phyloP scores from a whole-genome alignment of 2,329 filamentous ascomycete species.

The Camillea tinctor region DNA sequence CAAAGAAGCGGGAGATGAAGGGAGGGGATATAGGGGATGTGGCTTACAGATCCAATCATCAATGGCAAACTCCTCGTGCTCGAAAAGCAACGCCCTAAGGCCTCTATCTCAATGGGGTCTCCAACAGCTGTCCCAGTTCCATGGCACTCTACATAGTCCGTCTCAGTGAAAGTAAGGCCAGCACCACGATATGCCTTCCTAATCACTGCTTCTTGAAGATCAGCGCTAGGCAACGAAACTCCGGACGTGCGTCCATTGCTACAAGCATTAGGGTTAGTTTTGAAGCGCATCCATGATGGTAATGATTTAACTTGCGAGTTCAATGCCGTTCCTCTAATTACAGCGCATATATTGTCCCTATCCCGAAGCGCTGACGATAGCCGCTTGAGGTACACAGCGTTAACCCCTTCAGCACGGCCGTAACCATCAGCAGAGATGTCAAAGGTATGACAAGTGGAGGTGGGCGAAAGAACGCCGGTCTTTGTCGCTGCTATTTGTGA shows the following conservation, averaged over 20 bases:
- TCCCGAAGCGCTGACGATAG: constrained; percentile 38
- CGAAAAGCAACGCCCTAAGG: constrained; percentile 9
- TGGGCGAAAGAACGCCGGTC: constrained; percentile 35
- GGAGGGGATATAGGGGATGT: no score
- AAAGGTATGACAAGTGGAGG: constrained; percentile 37
- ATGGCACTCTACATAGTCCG: constrained; percentile 1
- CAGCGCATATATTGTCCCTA: constrained; percentile 9
- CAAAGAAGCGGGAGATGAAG: not conserved
- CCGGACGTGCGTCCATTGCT: constrained; percentile 42
- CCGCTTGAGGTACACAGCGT: constrained; percentile 42
- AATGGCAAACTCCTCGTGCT: not conserved
- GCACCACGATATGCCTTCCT: constrained; percentile 30
- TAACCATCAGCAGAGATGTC: constrained; percentile 48
- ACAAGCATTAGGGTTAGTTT: not conserved
- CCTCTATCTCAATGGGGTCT: constrained; percentile 24
- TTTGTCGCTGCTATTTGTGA: constrained; percentile 16
- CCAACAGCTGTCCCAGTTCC: constrained; percentile 21
- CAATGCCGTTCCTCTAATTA: constrained; percentile 12
- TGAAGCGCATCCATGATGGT: not conserved
- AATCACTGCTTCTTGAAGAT: constrained; percentile 36
- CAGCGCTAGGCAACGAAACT: constrained; percentile 43
- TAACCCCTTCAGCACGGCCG: constrained; percentile 48
- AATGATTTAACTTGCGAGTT: constrained; percentile 8
- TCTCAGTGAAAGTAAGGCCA: constrained; percentile 23
- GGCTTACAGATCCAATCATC: not conserved